Conservation (phyloP, 371 early-diverging fungal species). For the Coelomomyces lativittatus region DNA sequence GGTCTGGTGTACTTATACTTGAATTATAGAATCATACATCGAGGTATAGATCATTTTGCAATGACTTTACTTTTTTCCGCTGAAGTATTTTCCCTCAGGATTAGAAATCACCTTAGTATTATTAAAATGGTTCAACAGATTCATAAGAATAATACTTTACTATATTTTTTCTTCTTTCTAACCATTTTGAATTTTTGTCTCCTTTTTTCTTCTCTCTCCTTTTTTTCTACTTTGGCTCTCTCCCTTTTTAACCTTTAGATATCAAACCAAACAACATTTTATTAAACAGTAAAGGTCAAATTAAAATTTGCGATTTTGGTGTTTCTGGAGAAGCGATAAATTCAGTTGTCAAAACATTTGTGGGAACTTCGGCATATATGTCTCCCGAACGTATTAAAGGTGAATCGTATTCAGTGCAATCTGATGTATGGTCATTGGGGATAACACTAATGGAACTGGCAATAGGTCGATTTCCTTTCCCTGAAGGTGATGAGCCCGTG, state of each 20-base stretch:
- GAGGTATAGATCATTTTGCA: conserved; percentile 10
- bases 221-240: no score
- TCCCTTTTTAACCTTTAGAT: neutral
- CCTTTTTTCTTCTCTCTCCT: no score
- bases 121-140: neutral
- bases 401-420: neutral
- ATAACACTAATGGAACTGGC: conserved; percentile 83
- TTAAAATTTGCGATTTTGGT: conserved; percentile 90
- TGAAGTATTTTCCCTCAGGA: neutral
- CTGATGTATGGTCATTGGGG: conserved; percentile 62
- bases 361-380: conserved; percentile 89
- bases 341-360: conserved; percentile 79
- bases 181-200: no score
- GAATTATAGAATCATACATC: conserved; percentile 71
- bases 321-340: conserved; percentile 75
- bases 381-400: conserved; percentile 78
- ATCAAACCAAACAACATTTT: conserved; percentile 7
- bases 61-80: neutral
- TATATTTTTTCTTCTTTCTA: neutral
- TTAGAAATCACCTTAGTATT: no score
- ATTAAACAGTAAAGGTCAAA: conserved; percentile 38
- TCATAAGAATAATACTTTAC: neutral
- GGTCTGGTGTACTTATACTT: conserved; percentile 66
- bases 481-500: conserved; percentile 20
- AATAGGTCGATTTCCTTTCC: conserved; percentile 67